Evolutionary conservation across 2,329 filamentous ascomycete genomes (phyloP), one percentile per base, ranked within the genome.

Genomic region (Trichoderma aggressivum): DNA sequence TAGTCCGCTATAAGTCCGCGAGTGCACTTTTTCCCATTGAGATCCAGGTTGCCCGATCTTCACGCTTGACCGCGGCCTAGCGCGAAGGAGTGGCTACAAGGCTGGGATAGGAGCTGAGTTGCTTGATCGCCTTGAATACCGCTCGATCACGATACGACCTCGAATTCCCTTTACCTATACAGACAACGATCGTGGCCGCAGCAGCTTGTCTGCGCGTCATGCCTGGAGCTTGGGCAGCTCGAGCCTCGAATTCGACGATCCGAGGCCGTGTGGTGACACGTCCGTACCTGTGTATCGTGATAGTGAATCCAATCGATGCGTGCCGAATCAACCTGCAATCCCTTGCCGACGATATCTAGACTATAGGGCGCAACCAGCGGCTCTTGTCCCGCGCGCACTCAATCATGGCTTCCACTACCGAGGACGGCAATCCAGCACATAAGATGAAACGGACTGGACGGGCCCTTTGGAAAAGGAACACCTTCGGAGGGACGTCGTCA

Each of bases 401-500:
- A 16, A 10, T 7, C 36, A 69, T 69, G 66, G 66, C 66, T 61
- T 69, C 66, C 18, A 34, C 39, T 8, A 21, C 62, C 12, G 62
- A 65, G 47, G 50, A n/a, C 43, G 36, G 39, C 39, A 63, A 60
- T 24, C 30, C 61, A 21, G 50, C 47, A 55, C 50, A 64, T 58
- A 72, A 50, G 34, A 70, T 72, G 65, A 73, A 73, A 47, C 73
- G 72, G 5, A 73, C 64, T 28, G 70, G 58, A 58, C 58, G 56
- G n/a, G 18, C 64, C 34, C 58, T 55, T 0, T 73, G 69, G 69
- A 70, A 26, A n/a, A 56, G 36, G 32, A 68, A 34, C 30, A 47
- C 58, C 47, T 7, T 62, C 14, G 50, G 50, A 7, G 21, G 7
- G 12, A 16, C 30, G n/a, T 16, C 59, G 59, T 16, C 55, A 1